Conservation (phyloP, 164 flowering plant genomes). For the Chloranthus sessilifolius region DNA sequence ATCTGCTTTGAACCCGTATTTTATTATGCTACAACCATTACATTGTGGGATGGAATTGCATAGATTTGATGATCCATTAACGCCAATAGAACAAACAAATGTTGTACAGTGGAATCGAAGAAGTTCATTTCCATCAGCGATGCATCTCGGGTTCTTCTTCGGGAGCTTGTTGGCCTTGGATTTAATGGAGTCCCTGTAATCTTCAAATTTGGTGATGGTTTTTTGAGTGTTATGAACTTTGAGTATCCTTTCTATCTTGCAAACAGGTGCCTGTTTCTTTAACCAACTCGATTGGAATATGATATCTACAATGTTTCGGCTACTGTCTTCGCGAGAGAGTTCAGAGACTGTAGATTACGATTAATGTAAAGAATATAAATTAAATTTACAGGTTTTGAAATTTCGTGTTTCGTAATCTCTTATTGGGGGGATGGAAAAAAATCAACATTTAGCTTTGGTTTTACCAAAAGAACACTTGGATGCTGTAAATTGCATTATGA, state of each 20-base stretch:
- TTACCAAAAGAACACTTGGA: neutral
- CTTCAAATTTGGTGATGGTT: slow-evolving; percentile 71
- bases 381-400: too few relatives aligned
- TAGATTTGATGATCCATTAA: slow-evolving; percentile 63
- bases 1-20: slow-evolving; percentile 58
- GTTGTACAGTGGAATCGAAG: slow-evolving; percentile 83
- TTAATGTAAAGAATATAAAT: neutral
- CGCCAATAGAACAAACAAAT: slow-evolving; percentile 67
- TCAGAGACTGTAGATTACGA: slow-evolving; percentile 73
- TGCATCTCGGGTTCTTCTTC: slow-evolving; percentile 78
- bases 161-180: slow-evolving; percentile 56
- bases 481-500: too few relatives aligned
- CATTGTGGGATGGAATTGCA: slow-evolving; percentile 65
- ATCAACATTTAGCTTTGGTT: too few relatives aligned
- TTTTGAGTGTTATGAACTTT: slow-evolving; percentile 80
- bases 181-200: slow-evolving; percentile 73
- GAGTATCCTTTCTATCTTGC: slow-evolving; percentile 83
- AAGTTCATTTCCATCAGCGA: slow-evolving; percentile 93
- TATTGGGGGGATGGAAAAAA: too few relatives aligned
- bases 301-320: slow-evolving; percentile 94
- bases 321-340: slow-evolving; percentile 71
- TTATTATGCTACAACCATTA: slow-evolving; percentile 60
- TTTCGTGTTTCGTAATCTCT: too few relatives aligned
- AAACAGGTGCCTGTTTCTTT: slow-evolving; percentile 63
- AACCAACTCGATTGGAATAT: slow-evolving; percentile 97